Base-by-base conservation (phyloP, 352 stramenopile species). In the Pythium rishiriense region DNA sequence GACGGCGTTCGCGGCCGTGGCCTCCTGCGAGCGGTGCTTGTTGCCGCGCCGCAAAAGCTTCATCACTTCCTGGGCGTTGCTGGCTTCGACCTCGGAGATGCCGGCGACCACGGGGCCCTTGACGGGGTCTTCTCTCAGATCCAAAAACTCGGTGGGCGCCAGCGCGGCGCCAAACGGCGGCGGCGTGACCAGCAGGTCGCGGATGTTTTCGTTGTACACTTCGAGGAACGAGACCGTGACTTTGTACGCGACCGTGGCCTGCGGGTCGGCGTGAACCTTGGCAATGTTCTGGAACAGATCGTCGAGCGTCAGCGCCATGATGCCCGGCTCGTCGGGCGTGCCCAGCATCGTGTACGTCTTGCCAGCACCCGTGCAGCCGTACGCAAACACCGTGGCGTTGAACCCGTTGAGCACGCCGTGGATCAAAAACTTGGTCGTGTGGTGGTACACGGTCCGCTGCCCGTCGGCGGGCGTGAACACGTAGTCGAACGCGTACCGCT, bases 181-280 rank as follows among this genome's bases (percentile, higher is more conserved):
- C 50, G 60, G 57, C 14, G 46, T 71, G 21, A 56, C 73, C 10
- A 97, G 69, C 41, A 97, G 62, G 69, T 98, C 93, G 4, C 88
- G 79, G 54, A 98, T 98, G 62, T 94, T 97, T 64, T 98, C 91
- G 53, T 98, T 98, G 83, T 98, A 98, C 26, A 97, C 85, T 58
- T 97, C 90, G 5, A 97, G 68, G 58, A 96, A 97, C 8, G 88
- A 97, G 11, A 97, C 87, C 11, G 69, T 85, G 4, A 96, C 86
- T 26, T 82, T 76, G 60, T 90, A 94, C 26, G 55, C 56, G 35
- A 85, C 78, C 21, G 31, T 69, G 3, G 63, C 54, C 11, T 70
- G 54, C 9, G 62, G 61, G 26, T 81, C 62, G 5, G 43, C 46
- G 15, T 82, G 66, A 58, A 76, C 76, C 4, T 62, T 72, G 35